These are phyloP conservation scores for Blastobotrys raffinosifermentans DNA, from an alignment of 1,139 yeast species.

Conservation along the genomic window DNA sequence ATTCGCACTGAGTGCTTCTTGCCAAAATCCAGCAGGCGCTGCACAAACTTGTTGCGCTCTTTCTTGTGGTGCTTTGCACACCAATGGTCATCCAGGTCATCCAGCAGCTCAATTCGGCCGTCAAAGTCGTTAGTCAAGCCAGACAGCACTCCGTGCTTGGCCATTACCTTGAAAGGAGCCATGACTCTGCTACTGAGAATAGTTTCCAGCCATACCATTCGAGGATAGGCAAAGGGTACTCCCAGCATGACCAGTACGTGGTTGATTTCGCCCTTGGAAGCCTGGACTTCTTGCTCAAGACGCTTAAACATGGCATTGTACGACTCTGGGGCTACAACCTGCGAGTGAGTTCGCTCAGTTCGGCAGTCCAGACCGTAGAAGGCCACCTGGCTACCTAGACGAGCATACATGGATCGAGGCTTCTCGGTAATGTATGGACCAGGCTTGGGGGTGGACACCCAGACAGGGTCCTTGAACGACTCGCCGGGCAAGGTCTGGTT, in stretches of 20 bases:
- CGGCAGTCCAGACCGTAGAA: conserved; percentile 85
- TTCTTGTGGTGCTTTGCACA: conserved; percentile 77
- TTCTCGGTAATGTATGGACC: conserved; percentile 66
- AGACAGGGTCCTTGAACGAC: conserved; percentile 32
- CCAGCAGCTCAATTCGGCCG: conserved; percentile 83
- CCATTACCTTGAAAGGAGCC: conserved; percentile 60
- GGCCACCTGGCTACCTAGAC: conserved; percentile 68
- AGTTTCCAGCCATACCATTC: conserved; percentile 84
- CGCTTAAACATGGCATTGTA: conserved; percentile 60
- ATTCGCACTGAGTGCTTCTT: conserved; percentile 59
- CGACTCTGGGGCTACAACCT: conserved; percentile 50
- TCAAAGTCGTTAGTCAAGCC: conserved; percentile 83
- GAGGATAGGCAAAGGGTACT: conserved; percentile 90
- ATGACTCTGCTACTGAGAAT: conserved; percentile 52
- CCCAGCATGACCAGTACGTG: conserved; percentile 83
- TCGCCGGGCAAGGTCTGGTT: conserved; percentile 61
- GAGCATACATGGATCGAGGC: conserved; percentile 62
- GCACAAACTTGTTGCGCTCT: conserved; percentile 63
- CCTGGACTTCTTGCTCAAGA: conserved; percentile 46
- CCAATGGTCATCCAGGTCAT: conserved; percentile 96
- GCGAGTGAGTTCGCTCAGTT: conserved; percentile 69
- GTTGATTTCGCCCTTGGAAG: conserved; percentile 50
- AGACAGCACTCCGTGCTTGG: conserved; percentile 59
- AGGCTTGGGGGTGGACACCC: conserved; percentile 30
- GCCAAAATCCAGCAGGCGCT: conserved; percentile 56